Evolutionary conservation across 2,329 filamentous ascomycete species (phyloP).

Genomic region (Hypoxylon sp.): DNA sequence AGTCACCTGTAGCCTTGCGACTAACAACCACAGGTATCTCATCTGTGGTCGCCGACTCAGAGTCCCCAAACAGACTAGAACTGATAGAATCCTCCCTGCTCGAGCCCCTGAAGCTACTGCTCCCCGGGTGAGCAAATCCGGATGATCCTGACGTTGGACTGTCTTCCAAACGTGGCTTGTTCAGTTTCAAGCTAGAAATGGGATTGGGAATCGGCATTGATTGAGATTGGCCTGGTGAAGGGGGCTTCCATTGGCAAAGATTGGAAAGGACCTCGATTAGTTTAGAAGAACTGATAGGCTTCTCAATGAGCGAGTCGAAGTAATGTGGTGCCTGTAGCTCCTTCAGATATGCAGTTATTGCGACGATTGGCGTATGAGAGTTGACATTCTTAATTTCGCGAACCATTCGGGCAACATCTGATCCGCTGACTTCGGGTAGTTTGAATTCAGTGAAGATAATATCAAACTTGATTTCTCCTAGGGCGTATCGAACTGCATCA

Average conservation of each 20-base stretch:
- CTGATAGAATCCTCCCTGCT: slow-evolving; percentile 91
- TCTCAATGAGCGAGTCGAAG: slow-evolving; percentile 95
- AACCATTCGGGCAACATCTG: slow-evolving; percentile 97
- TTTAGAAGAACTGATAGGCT: slow-evolving; percentile 94
- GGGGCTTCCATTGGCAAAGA: slow-evolving; percentile 93
- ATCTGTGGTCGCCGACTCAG: slow-evolving; percentile 82
- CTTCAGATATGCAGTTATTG: slow-evolving; percentile 97
- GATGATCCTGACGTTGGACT: slow-evolving; percentile 88
- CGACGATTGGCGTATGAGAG: slow-evolving; percentile 93
- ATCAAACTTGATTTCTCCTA: slow-evolving; percentile 98
- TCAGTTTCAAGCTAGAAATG: slow-evolving; percentile 75
- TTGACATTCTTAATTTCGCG: slow-evolving; percentile 97
- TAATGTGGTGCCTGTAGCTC: slow-evolving; percentile 95
- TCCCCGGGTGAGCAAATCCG: slow-evolving; percentile 76
- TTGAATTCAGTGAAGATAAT: slow-evolving; percentile 99
- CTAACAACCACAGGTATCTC: slow-evolving; percentile 83
- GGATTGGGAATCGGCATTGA: slow-evolving; percentile 68
- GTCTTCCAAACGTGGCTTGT: slow-evolving; percentile 76
- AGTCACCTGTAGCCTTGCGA: slow-evolving; percentile 81
- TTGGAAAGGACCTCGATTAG: slow-evolving; percentile 88
- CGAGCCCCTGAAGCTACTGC: slow-evolving; percentile 81
- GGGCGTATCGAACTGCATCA: slow-evolving; percentile 92
- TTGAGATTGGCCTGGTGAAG: slow-evolving; percentile 65
- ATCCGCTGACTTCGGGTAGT: slow-evolving; percentile 92
- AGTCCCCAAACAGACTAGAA: slow-evolving; percentile 89